These are phyloP conservation scores for Butyriboletus loyo DNA, from an alignment of 768 basidiomycete species.

Conservation along the genomic window DNA sequence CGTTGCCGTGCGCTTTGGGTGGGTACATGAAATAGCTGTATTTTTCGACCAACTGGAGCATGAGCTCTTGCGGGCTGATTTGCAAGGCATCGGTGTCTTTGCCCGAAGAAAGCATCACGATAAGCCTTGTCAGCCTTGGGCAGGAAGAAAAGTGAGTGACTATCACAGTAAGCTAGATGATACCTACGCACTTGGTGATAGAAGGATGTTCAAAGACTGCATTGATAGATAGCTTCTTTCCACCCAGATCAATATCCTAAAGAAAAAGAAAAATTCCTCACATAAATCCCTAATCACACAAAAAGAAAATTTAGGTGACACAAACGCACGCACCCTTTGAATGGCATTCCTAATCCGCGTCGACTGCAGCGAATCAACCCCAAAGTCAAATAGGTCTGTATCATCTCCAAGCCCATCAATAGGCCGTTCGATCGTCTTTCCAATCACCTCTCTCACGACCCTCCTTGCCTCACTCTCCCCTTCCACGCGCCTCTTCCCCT, in stretches of 20 bases:
- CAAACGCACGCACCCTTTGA: slow-evolving; percentile 35
- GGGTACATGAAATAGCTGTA: slow-evolving; percentile 23
- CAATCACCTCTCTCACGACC: slow-evolving; percentile 15
- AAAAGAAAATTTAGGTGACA: slow-evolving; percentile 18
- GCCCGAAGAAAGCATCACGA: slow-evolving; percentile 36
- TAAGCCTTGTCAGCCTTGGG: slow-evolving; percentile 39
- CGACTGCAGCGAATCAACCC: slow-evolving; percentile 53
- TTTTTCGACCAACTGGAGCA: slow-evolving; percentile 47
- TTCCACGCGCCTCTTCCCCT: slow-evolving; percentile 12
- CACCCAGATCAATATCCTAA: slow-evolving; percentile 17
- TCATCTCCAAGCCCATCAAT: slow-evolving; percentile 19
- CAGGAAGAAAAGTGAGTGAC: not conserved
- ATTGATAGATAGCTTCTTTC: slow-evolving; percentile 23
- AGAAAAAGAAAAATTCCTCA: not conserved
- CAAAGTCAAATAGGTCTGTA: slow-evolving; percentile 46
- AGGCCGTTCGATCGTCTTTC: slow-evolving; percentile 20
- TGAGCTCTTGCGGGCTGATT: slow-evolving; percentile 34
- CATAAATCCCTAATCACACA: slow-evolving; percentile 15
- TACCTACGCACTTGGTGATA: slow-evolving; percentile 32
- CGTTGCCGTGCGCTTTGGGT: not conserved
- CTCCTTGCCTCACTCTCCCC: slow-evolving; percentile 10
- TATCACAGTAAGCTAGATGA: not conserved
- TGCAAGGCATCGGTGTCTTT: slow-evolving; percentile 15
- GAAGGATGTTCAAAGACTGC: slow-evolving; percentile 53
- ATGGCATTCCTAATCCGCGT: slow-evolving; percentile 48